Conservation (phyloP, 208 protist species). For the Acanthamoeba castellanii region DNA sequence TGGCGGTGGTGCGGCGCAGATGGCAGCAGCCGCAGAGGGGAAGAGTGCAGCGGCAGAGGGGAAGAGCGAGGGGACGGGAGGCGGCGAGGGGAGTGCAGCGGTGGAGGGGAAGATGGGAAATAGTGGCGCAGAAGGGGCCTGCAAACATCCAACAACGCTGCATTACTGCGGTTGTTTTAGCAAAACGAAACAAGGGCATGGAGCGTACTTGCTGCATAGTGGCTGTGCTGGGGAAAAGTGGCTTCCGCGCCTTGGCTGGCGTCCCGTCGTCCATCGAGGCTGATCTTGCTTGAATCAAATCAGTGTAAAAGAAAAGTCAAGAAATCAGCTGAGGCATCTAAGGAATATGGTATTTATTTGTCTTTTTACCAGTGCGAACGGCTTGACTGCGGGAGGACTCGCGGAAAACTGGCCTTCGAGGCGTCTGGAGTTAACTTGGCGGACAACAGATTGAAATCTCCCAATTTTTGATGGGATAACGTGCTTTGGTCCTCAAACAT, state of each 20-base stretch:
- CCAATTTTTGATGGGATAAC: too few relatives aligned
- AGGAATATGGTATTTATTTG: too few relatives aligned
- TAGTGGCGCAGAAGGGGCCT: neutral
- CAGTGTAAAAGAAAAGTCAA: too few relatives aligned
- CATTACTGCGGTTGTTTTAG: neutral
- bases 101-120: constrained; percentile 8
- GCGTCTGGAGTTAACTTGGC: too few relatives aligned
- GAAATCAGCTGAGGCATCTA: too few relatives aligned
- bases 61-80: neutral
- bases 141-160: neutral
- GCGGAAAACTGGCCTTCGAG: too few relatives aligned
- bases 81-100: neutral
- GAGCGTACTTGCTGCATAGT: neutral
- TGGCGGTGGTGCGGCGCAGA: neutral
- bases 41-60: neutral
- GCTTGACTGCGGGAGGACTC: too few relatives aligned
- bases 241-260: neutral
- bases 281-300: too few relatives aligned
- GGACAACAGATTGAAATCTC: too few relatives aligned
- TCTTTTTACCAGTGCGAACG: too few relatives aligned
- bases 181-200: neutral
- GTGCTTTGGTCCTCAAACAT: too few relatives aligned
- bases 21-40: neutral
- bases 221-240: neutral
- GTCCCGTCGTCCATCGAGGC: neutral